Evolutionary conservation across 2,329 filamentous ascomycete genomes (phyloP).

Genomic region (Pseudogymnoascus sp.): DNA sequence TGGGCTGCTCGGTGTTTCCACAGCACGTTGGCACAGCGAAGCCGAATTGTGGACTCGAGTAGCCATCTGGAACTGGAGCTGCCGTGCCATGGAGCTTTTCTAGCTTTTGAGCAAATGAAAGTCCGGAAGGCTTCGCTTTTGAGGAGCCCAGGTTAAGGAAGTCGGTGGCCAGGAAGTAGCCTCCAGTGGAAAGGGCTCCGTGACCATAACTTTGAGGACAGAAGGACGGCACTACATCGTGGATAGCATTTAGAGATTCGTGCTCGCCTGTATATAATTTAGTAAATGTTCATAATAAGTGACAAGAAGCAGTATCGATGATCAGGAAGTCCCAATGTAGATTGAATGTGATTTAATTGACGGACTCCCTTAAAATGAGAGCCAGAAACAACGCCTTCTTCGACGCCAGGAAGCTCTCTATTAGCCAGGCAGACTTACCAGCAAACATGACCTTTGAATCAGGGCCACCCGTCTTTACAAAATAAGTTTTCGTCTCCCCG

Average conservation of each 20-base stretch:
- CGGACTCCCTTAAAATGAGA: not conserved
- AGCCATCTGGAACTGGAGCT: constrained; percentile 55
- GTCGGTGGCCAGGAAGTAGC: constrained; percentile 60
- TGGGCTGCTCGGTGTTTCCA: constrained; percentile 75
- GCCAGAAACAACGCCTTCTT: not conserved
- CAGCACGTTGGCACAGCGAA: constrained; percentile 83
- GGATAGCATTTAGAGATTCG: constrained; percentile 74
- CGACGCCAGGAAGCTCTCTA: too few relatives aligned
- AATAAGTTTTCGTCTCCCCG: constrained; percentile 39
- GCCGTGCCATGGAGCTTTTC: constrained; percentile 70
- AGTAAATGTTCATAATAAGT: constrained; percentile 18
- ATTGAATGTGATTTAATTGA: not conserved
- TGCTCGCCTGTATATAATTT: constrained; percentile 59
- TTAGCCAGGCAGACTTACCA: constrained; percentile 34
- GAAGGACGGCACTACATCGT: constrained; percentile 60
- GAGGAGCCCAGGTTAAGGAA: constrained; percentile 58
- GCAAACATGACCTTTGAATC: constrained; percentile 61
- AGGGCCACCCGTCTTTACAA: constrained; percentile 63
- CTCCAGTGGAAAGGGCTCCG: constrained; percentile 44
- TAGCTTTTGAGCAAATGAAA: constrained; percentile 65
- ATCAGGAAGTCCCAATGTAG: not conserved
- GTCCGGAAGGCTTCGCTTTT: constrained; percentile 32
- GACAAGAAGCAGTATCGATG: not conserved
- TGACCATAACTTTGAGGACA: constrained; percentile 70
- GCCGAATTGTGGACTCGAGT: constrained; percentile 60